Percentiles rank a stretch among this genome's conserved stretches.
Conservation (phyloP, 2,329 filamentous ascomycete genomes). For the Trichoderma sp. region DNA sequence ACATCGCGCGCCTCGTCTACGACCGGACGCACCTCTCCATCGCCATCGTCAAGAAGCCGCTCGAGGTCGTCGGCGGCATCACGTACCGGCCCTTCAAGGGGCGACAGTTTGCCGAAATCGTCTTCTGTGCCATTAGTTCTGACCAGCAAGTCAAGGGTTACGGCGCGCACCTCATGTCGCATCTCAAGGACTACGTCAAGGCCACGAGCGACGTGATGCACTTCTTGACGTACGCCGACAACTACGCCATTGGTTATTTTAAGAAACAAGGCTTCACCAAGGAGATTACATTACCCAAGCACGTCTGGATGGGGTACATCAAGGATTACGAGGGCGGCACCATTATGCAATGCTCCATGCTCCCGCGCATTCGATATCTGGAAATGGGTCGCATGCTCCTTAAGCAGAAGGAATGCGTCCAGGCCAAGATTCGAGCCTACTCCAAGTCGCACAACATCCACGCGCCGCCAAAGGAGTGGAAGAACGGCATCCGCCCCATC, state of each 20-base stretch:
- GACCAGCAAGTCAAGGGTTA: conserved; percentile 99
- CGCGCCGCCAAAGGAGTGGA: conserved; percentile 82
- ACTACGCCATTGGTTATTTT: conserved; percentile 98
- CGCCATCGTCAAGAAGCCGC: conserved; percentile 93
- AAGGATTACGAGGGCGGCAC: conserved; percentile 99
- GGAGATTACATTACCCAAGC: conserved; percentile 88
- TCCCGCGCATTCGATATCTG: conserved; percentile 90
- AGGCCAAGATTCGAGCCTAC: conserved; percentile 91
- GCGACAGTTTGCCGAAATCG: conserved; percentile 93
- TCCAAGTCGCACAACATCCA: conserved; percentile 88
- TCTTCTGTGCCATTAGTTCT: conserved; percentile 96
- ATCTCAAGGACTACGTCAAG: conserved; percentile 97
- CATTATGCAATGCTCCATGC: conserved; percentile 99
- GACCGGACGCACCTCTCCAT: conserved; percentile 95
- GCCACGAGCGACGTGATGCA: conserved; percentile 97
- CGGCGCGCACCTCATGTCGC: conserved; percentile 95
- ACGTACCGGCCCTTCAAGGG: conserved; percentile 94
- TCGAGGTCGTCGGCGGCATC: conserved; percentile 95
- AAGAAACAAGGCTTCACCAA: conserved; percentile 99
- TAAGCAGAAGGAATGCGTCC: conserved; percentile 94
- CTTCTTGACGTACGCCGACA: conserved; percentile 97
- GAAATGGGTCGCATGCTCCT: conserved; percentile 91
- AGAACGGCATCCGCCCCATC: conserved; percentile 71
- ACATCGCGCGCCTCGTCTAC: conserved; percentile 96
- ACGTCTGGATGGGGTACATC: conserved; percentile 99